Evolutionary conservation across 768 basidiomycete species (phyloP), one percentile per base, ranked within the genome.

Genomic region (Sistotremastrum suecicum): DNA sequence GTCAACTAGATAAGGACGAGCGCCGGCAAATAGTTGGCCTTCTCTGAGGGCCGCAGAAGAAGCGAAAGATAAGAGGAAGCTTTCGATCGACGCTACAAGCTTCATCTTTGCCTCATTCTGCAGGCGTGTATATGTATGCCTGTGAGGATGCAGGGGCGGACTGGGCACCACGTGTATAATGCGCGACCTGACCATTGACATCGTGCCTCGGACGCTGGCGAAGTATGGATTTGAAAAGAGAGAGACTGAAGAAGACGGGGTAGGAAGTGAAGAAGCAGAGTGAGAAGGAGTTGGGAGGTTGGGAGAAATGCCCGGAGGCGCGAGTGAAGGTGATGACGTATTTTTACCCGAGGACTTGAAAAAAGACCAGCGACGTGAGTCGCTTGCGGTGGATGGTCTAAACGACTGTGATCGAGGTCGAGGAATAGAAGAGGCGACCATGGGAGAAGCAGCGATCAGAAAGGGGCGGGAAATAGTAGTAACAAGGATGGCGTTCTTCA

Each of bases 401-500:
- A 31, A 37, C 44, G 38, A 44, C 49, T 34, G 12, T 44, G 41
- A 39, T 20, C 38, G 32, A 10, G 42, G 20, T 9, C 20, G 31
- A 7, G 30, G 41, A 39, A 42, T 45, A 45, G 12, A 48, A 37
- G 33, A 33, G 30, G 37, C 37, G 12, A 44, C 20, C 30, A 44
- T 46, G 3, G 58, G 41, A 38, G 46, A 37, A 3, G 46, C 49
- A n/a, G 60, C 44, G 5, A 53, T 49, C 32, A 69, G 57, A 50
- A 63, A 67, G 5, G 66, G 60, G 3, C 63, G 59, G 7, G 58
- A 56, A 33, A 69, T 58, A 8, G 67, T 64, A 29, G 66, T 66
- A 9, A 66, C 60, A 8, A 68, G 61, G 44, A 69, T 68, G 4
- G 63, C 51, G 35, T 62, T 60, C 51, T 64, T 66, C 11, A 69